Conservation (phyloP, 768 basidiomycete species). For the Suillus brevipes region DNA sequence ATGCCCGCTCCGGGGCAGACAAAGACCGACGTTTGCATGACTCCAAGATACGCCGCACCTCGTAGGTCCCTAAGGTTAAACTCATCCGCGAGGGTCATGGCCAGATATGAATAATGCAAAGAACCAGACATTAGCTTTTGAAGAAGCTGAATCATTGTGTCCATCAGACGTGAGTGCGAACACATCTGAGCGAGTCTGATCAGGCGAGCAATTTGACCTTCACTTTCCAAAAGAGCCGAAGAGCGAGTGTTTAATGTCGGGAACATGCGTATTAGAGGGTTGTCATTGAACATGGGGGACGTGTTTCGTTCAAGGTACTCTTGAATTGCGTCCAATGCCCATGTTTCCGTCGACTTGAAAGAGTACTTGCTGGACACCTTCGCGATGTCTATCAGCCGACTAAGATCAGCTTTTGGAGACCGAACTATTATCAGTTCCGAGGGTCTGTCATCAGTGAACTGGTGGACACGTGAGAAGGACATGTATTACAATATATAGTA, state of each 20-base stretch:
- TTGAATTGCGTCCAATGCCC: conserved; percentile 74
- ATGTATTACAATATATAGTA: too few species aligned
- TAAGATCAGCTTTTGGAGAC: conserved; percentile 50
- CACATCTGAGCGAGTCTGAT: conserved; percentile 70
- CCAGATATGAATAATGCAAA: conserved; percentile 67
- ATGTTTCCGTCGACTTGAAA: conserved; percentile 72
- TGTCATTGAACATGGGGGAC: conserved; percentile 48
- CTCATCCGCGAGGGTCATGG: conserved; percentile 74
- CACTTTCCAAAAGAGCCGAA: conserved; percentile 38
- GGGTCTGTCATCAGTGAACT: conserved; percentile 43
- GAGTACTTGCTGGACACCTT: conserved; percentile 71
- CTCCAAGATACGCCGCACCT: conserved; percentile 69
- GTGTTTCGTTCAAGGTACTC: conserved; percentile 62
- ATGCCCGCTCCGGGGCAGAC: conserved; percentile 18
- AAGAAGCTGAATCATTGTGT: conserved; percentile 59
- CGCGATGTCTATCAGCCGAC: conserved; percentile 60
- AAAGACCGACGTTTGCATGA: conserved; percentile 61
- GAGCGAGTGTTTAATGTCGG: conserved; percentile 28
- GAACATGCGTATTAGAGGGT: conserved; percentile 33
- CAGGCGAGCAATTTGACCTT: conserved; percentile 56
- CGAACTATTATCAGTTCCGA: conserved; percentile 55
- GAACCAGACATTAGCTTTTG: conserved; percentile 62
- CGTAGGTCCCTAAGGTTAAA: conserved; percentile 58
- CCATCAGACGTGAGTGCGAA: conserved; percentile 57
- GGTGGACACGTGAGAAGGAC: too few species aligned